Conservation (phyloP, 148 eudicot genomes). For the Fallopia convolvulus region DNA sequence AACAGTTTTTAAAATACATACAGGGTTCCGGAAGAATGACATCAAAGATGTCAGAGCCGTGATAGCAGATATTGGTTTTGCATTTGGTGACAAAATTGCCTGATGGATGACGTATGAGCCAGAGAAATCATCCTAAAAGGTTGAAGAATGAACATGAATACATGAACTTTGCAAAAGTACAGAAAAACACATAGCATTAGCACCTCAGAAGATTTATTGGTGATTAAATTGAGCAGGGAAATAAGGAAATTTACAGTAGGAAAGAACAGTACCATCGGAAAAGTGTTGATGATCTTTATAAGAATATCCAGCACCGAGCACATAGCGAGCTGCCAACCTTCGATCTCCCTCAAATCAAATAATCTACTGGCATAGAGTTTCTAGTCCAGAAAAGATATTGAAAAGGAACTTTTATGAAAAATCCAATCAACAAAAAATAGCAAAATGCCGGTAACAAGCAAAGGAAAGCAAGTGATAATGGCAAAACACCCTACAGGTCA, state of each 20-base stretch:
- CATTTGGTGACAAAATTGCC: slow-evolving; percentile 55
- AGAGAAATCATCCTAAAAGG: slow-evolving; percentile 57
- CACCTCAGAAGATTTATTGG: neutral
- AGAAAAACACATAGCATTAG: neutral
- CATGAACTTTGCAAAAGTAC: neutral
- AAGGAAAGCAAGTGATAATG: slow-evolving; percentile 2
- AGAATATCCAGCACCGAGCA: slow-evolving; percentile 64
- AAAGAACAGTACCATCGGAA: slow-evolving; percentile 41
- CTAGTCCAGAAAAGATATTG: slow-evolving; percentile 26
- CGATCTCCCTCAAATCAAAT: slow-evolving; percentile 69
- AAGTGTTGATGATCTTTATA: slow-evolving; percentile 40
- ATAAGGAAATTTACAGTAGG: neutral
- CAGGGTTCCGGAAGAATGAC: slow-evolving; percentile 67
- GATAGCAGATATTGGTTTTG: slow-evolving; percentile 67
- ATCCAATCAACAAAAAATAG: neutral
- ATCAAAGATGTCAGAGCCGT: slow-evolving; percentile 71
- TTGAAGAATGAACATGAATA: slow-evolving; percentile 11
- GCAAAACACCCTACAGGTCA: neutral
- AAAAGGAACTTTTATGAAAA: neutral
- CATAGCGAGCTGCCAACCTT: slow-evolving; percentile 63
- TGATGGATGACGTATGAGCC: slow-evolving; percentile 53
- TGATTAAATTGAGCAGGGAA: neutral
- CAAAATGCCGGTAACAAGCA: neutral
- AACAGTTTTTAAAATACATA: slow-evolving; percentile 25
- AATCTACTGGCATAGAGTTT: slow-evolving; percentile 65